Percentiles rank a stretch among this genome's conserved stretches.
These are phyloP conservation scores for Neonothopanus nambi DNA, from an alignment of 1,284 basidiomycete genomes.

Conservation along the genomic window DNA sequence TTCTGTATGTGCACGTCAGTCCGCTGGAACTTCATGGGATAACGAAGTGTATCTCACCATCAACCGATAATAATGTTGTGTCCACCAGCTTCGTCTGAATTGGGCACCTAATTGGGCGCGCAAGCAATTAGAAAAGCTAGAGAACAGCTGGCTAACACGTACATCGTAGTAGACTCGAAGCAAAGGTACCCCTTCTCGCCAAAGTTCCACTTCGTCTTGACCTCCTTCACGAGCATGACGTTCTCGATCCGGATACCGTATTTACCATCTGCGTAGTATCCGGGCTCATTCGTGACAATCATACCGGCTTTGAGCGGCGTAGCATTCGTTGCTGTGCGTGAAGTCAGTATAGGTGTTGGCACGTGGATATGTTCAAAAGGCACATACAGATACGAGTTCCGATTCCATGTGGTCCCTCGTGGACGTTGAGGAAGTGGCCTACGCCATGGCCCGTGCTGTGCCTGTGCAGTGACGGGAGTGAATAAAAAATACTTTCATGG, in stretches of 20 bases:
- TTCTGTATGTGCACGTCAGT: slow-evolving; percentile 42
- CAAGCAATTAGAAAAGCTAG: not conserved
- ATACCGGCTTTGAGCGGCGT: slow-evolving; percentile 79
- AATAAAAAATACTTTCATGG: not conserved
- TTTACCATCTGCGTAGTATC: slow-evolving; percentile 89
- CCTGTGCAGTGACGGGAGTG: slow-evolving; percentile 33
- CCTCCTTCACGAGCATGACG: slow-evolving; percentile 76
- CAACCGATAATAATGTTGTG: slow-evolving; percentile 54
- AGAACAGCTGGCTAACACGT: slow-evolving; percentile 35
- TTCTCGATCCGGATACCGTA: slow-evolving; percentile 96
- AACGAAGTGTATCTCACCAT: slow-evolving; percentile 20
- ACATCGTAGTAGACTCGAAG: slow-evolving; percentile 87
- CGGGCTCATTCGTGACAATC: slow-evolving; percentile 93
- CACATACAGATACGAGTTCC: slow-evolving; percentile 70
- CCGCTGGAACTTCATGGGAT: not conserved
- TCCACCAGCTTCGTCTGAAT: slow-evolving; percentile 89
- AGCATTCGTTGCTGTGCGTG: slow-evolving; percentile 58
- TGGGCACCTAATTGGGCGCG: slow-evolving; percentile 55
- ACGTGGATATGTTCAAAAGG: not conserved
- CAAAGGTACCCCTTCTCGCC: slow-evolving; percentile 81
- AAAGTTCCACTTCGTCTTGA: slow-evolving; percentile 80
- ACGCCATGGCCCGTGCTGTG: slow-evolving; percentile 96
- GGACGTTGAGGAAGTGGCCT: slow-evolving; percentile 90
- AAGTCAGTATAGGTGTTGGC: not conserved
- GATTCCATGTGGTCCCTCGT: slow-evolving; percentile 92